phyloP scores from a whole-genome alignment of 352 stramenopile species.

The Plasmopara halstedii region DNA sequence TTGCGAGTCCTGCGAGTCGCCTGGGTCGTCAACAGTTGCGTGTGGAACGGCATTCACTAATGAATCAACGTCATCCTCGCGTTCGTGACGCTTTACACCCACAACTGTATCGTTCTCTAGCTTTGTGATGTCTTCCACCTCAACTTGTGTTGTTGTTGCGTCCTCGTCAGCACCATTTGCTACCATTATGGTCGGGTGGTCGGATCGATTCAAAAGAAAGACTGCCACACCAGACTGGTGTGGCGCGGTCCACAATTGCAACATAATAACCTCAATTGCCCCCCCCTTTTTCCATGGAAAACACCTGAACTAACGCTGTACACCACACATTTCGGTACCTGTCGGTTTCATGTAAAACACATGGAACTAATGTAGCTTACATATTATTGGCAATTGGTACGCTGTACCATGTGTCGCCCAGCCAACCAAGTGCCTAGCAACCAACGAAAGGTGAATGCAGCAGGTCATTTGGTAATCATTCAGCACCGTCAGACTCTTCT shows the following conservation, averaged over 20 bases:
- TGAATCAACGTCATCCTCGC: conserved; percentile 12
- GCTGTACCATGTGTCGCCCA: conserved; percentile 12
- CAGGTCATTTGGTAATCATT: conserved; percentile 29
- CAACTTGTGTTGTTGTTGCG: conserved; percentile 5
- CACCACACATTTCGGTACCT: conserved; percentile 27
- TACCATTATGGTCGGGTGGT: conserved; percentile 15
- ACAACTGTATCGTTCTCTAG: conserved; percentile 8
- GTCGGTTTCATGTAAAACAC: no score
- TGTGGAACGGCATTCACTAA: conserved; percentile 5
- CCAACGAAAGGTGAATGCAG: conserved; percentile 6
- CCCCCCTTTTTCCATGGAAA: conserved; percentile 7
- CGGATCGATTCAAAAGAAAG: conserved; percentile 24
- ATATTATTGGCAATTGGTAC: conserved; percentile 2
- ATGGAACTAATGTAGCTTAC: conserved; percentile 1
- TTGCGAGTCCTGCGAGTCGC: conserved; percentile 28
- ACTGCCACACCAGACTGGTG: conserved; percentile 17
- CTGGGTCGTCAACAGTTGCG: conserved; percentile 1
- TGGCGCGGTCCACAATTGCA: conserved; percentile 21
- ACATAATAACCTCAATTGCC: conserved; percentile 23
- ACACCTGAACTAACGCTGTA: conserved; percentile 18
- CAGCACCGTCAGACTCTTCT: conserved; percentile 4
- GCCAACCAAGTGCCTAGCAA: conserved; percentile 22
- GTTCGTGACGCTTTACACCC: conserved; percentile 31
- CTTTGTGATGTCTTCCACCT: conserved; percentile 18
- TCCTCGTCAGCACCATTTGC: conserved; percentile 22